Conservation (phyloP, 1,284 basidiomycete genomes). For the Leccinum laetum region DNA sequence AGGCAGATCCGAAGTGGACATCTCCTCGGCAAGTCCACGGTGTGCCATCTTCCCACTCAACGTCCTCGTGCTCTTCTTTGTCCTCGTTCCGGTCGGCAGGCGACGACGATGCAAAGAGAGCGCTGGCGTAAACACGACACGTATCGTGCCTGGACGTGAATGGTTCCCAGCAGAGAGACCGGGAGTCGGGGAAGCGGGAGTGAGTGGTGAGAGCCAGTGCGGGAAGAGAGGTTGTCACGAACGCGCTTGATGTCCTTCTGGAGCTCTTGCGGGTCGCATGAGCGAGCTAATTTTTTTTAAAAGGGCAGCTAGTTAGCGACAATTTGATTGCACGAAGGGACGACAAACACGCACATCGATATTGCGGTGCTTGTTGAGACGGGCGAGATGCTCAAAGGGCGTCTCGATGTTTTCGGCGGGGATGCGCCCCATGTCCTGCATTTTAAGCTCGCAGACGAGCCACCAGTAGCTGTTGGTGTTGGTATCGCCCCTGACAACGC, state of each 20-base stretch:
- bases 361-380: constrained; percentile 97
- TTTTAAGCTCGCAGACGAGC: constrained; percentile 96
- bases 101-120: constrained; percentile 61
- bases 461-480: constrained; percentile 98
- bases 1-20: constrained; percentile 64
- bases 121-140: constrained; percentile 59
- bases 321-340: neutral
- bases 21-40: constrained; percentile 55
- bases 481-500: too few species aligned
- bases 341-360: constrained; percentile 73
- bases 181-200: constrained; percentile 48
- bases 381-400: constrained; percentile 92
- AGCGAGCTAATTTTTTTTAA: constrained; percentile 52
- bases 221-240: constrained; percentile 50
- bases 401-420: constrained; percentile 99
- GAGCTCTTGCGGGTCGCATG: constrained; percentile 66
- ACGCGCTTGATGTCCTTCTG: constrained; percentile 55
- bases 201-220: constrained; percentile 39
- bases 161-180: constrained; percentile 26
- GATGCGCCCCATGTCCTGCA: constrained; percentile 60
- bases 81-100: constrained; percentile 82
- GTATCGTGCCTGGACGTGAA: constrained; percentile 31
- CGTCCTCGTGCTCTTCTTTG: constrained; percentile 74
- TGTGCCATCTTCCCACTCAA: constrained; percentile 68
- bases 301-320: neutral